Evolutionary conservation across 306 rosid genomes (phyloP).

Genomic region (Notholithocarpus densiflorus): DNA sequence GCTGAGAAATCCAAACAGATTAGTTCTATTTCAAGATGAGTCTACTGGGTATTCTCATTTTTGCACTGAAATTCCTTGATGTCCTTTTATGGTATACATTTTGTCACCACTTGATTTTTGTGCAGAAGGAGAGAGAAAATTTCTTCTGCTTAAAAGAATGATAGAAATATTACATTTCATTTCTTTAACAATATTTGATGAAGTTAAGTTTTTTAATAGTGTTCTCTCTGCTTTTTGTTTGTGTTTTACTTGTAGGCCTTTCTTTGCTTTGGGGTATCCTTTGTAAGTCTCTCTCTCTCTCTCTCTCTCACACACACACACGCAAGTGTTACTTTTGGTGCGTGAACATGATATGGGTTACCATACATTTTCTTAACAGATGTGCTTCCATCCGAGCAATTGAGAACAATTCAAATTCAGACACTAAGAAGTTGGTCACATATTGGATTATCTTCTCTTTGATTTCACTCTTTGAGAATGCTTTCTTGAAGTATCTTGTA

Average conservation of each 20-base stretch:
- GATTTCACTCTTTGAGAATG: slow-evolving; percentile 42
- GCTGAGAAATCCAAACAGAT: not conserved
- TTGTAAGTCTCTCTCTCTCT: slow-evolving; percentile 37
- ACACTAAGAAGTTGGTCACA: slow-evolving; percentile 46
- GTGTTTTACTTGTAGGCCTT: slow-evolving; percentile 41
- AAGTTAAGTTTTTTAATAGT: not conserved
- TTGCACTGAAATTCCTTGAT: slow-evolving; percentile 27
- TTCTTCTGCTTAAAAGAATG: too few species aligned
- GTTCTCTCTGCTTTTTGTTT: not conserved
- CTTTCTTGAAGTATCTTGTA: slow-evolving; percentile 30
- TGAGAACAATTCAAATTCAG: slow-evolving; percentile 33
- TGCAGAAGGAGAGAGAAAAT: too few species aligned
- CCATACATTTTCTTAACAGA: slow-evolving; percentile 25
- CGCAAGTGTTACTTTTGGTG: not conserved
- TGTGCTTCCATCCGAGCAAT: slow-evolving; percentile 57
- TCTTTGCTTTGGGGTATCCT: slow-evolving; percentile 56
- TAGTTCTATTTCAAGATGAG: slow-evolving; percentile 23
- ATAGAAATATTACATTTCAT: too few species aligned
- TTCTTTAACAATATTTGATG: not conserved
- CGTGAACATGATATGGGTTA: slow-evolving; percentile 1
- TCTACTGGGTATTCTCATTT: slow-evolving; percentile 31
- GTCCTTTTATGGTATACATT: slow-evolving; percentile 18
- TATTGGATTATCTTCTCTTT: slow-evolving; percentile 60
- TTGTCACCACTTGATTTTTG: too few species aligned
- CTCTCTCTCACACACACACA: too few species aligned